These are phyloP conservation scores for Trichoderma polysporum DNA, from an alignment of 2,329 filamentous ascomycete species.

Conservation along the genomic window DNA sequence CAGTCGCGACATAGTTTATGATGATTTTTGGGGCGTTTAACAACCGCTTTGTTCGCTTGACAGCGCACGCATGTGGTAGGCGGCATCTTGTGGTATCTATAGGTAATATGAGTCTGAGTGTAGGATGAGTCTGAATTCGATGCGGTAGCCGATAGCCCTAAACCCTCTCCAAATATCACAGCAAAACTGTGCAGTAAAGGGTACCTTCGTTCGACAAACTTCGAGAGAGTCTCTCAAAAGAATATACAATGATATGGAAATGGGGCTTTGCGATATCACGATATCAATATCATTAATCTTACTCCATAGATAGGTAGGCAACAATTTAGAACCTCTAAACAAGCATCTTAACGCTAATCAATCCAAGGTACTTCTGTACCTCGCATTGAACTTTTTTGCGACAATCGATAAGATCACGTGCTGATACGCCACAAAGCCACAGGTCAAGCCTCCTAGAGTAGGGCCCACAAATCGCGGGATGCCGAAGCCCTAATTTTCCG, in stretches of 20 bases:
- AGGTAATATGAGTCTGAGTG: background rate
- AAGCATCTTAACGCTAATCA: background rate
- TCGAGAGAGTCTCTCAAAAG: background rate
- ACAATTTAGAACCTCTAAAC: background rate
- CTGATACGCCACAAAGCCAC: background rate
- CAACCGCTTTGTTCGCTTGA: conserved; percentile 73
- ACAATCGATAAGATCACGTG: conserved; percentile 22
- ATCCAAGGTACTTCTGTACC: conserved; percentile 2
- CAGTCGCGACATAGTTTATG: conserved; percentile 89
- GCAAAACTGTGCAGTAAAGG: too few species aligned
- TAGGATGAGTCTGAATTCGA: background rate
- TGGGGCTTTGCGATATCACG: background rate
- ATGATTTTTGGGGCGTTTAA: conserved; percentile 92
- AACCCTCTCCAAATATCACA: background rate
- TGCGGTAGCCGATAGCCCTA: background rate
- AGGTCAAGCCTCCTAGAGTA: background rate
- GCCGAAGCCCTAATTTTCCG: conserved; percentile 40
- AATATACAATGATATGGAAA: background rate
- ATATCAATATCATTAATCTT: background rate
- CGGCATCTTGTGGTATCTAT: conserved; percentile 57
- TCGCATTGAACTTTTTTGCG: background rate
- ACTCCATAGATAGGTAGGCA: background rate
- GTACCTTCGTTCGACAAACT: background rate
- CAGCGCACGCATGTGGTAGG: conserved; percentile 76
- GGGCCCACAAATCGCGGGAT: conserved; percentile 18